A percentile compares a stretch with the other conserved stretches of the same genome.
Conservation (phyloP, 1,139 yeast genomes). For the Geotrichum candidum region DNA sequence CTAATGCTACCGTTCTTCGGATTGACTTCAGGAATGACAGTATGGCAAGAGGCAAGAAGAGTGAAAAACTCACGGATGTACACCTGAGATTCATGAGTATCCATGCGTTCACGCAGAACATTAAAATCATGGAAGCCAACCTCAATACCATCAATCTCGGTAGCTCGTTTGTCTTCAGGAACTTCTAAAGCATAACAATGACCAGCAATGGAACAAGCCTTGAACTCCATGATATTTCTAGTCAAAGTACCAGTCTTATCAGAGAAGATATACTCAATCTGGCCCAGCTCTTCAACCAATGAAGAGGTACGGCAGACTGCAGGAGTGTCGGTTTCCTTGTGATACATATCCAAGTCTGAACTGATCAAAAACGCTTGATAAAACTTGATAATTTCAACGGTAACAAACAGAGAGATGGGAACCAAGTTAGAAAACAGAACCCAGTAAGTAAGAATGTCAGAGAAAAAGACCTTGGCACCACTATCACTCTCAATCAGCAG, state of each 20-base stretch:
- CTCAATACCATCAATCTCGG: constrained; percentile 70
- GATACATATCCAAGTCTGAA: constrained; percentile 89
- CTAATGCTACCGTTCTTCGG: constrained; percentile 49
- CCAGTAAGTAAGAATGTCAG: constrained; percentile 90
- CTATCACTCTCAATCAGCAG: constrained; percentile 65
- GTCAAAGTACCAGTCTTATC: constrained; percentile 97
- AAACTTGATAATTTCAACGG: constrained; percentile 90
- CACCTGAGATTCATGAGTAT: constrained; percentile 45
- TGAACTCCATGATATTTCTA: constrained; percentile 92
- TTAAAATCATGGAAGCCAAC: constrained; percentile 73
- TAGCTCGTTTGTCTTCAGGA: constrained; percentile 83
- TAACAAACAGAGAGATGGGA: constrained; percentile 82
- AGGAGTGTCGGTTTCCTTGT: constrained; percentile 83
- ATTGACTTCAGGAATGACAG: constrained; percentile 87
- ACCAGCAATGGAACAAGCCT: constrained; percentile 91
- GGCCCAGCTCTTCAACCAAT: constrained; percentile 93
- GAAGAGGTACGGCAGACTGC: constrained; percentile 93
- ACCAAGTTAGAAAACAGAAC: constrained; percentile 90
- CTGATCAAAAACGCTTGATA: constrained; percentile 93
- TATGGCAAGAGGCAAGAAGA: constrained; percentile 86
- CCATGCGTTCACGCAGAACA: constrained; percentile 51
- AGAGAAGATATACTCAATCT: constrained; percentile 88
- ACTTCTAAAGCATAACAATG: constrained; percentile 79
- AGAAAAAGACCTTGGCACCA: constrained; percentile 66
- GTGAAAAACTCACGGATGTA: constrained; percentile 79